Base-by-base conservation (phyloP, 2,329 filamentous ascomycete species). In the Aureobasidium sp. region DNA sequence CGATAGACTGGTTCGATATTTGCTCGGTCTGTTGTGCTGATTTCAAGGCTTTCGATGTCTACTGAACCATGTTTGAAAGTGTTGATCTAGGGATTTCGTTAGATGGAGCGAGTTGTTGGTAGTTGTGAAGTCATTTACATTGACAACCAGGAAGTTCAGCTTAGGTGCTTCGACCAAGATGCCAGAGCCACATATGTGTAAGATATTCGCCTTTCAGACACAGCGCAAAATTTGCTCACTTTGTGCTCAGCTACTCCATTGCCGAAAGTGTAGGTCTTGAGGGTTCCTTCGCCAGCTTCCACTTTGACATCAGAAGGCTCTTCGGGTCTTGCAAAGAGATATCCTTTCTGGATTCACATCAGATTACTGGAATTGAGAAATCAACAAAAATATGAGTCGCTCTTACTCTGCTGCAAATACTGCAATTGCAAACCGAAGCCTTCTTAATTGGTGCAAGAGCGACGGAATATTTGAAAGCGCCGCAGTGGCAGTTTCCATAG, bases 391-490 rank as follows among this genome's bases (percentile, higher is more conserved):
- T 16, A 32, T 10, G 9, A 7, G 8, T 34, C 21, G 21, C n/a
- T 42, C 55, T n/a, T 59, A 49, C 55, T 32, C 34, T 50, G 21
- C n/a, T 50, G n/a, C 57, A 60, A 5, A 60, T 60, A 51, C 57
- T 60, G 21, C 57, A 60, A 11, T 60, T 51, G 30, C 57, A 60
- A 13, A 9, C 7, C 11, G 37, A 16, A 5, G 57, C 57, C 29
- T 51, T 51, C 5, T 29, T 51, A 3, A 60, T 44, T 1, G 57
- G 45, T 9, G 36, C 45, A 13, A 60, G 57, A 3, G 29, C 47
- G 25, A 60, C 21, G 6, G 45, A 50, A 21, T 36, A 60, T 11
- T 44, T 60, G 47, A 60, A 60, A 5, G 57, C 57, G 30, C 57
- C 57, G 21, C 57, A 60, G 7, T 60, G 57, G 37, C 57, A 60